phyloP scores from a whole-genome alignment of 345 rosid species.

The Luvunga scandens region DNA sequence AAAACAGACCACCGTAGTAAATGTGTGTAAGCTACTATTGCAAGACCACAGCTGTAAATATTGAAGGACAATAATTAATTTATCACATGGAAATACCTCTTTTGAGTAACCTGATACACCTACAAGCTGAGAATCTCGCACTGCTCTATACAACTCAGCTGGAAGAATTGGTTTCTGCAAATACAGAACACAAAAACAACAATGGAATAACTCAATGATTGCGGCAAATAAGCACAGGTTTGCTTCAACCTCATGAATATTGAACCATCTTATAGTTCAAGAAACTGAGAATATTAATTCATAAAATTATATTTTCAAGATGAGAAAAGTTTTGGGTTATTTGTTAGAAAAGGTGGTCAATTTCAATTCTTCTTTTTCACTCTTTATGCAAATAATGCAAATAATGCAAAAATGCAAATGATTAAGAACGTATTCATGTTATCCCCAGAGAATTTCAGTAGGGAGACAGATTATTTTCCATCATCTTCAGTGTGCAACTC shows the following conservation, averaged over 20 bases:
- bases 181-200: background rate
- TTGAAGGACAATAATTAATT: conserved; percentile 14
- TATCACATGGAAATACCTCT: conserved; percentile 46
- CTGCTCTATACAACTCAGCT: conserved; percentile 67
- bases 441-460: background rate
- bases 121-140: conserved; percentile 87
- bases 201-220: conserved; percentile 8
- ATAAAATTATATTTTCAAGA: conserved; percentile 2
- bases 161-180: conserved; percentile 87
- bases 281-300: background rate
- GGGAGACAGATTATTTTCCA: background rate
- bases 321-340: background rate
- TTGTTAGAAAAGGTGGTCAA: background rate
- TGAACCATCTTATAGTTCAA: background rate
- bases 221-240: background rate
- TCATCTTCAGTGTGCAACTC: background rate
- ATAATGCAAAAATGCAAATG: background rate
- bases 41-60: background rate
- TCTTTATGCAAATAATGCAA: background rate
- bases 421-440: background rate
- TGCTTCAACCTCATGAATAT: conserved; percentile 11
- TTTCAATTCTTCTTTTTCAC: background rate
- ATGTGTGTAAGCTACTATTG: background rate
- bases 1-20: background rate
- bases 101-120: conserved; percentile 91